These are phyloP conservation scores for Neostapfia colusana DNA, from an alignment of 176 grass and related monocot genomes.

Conservation along the genomic window DNA sequence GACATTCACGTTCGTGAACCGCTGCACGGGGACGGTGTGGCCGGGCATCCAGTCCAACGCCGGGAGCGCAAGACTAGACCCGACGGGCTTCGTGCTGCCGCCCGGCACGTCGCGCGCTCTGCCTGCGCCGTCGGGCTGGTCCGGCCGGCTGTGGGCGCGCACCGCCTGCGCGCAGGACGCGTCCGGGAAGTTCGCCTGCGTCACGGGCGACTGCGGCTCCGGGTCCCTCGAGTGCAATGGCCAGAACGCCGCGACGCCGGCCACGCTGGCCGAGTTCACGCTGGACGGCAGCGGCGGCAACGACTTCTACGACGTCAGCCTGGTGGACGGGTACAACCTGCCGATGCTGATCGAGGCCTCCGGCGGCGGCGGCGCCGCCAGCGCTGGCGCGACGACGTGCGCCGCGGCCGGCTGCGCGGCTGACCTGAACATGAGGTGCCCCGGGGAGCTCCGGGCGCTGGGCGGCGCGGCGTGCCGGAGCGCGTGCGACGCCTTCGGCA, in stretches of 20 bases:
- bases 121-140: constrained; percentile 69
- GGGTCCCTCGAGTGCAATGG: constrained; percentile 74
- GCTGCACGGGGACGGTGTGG: constrained; percentile 69
- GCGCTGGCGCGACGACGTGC: constrained; percentile 33
- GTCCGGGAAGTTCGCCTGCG: constrained; percentile 49
- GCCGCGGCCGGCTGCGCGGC: constrained; percentile 62
- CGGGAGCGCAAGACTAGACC: constrained; percentile 53
- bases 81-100: constrained; percentile 73
- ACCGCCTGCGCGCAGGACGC: constrained; percentile 63
- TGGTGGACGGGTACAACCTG: constrained; percentile 90
- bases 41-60: constrained; percentile 79
- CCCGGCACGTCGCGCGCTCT: constrained; percentile 52
- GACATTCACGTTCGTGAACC: constrained; percentile 82
- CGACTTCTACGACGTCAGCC: constrained; percentile 99
- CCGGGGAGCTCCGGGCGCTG: constrained; percentile 58
- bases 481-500: constrained; percentile 88
- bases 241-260: constrained; percentile 52
- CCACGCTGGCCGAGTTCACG: constrained; percentile 89
- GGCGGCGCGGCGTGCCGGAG: constrained; percentile 81
- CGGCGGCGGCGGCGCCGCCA: constrained; percentile 1
- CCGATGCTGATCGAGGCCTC: constrained; percentile 66
- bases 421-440: constrained; percentile 81
- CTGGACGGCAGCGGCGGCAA: constrained; percentile 44
- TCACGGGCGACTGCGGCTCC: constrained; percentile 81
- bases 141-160: constrained; percentile 75